phyloP scores from a whole-genome alignment of 805 yeast genomes.

The Groenewaldozyma salmanticensis region DNA sequence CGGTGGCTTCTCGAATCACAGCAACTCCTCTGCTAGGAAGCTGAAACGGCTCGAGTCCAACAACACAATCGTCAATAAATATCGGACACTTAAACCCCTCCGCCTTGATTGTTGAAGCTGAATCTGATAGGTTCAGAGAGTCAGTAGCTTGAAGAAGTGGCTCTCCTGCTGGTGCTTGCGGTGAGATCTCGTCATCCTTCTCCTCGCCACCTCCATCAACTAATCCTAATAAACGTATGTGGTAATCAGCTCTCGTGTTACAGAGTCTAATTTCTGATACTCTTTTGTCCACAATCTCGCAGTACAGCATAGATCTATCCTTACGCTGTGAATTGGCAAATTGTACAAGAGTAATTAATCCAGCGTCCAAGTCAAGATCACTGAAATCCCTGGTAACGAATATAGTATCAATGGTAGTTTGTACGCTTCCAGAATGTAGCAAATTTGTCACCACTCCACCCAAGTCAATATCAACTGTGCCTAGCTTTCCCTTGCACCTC shows the following conservation, averaged over 20 bases:
- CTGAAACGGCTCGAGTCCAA: constrained; percentile 58
- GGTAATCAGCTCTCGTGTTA: constrained; percentile 44
- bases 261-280: constrained; percentile 36
- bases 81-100: constrained; percentile 12
- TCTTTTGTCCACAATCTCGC: constrained; percentile 30
- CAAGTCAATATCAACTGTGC: constrained; percentile 8
- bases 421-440: neutral
- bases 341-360: constrained; percentile 11
- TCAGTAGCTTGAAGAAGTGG: constrained; percentile 3
- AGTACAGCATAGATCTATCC: constrained; percentile 33
- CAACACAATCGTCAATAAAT: constrained; percentile 39
- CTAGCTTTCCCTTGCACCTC: constrained; percentile 2
- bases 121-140: constrained; percentile 2
- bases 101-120: constrained; percentile 13
- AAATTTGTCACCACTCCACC: constrained; percentile 6
- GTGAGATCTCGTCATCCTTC: constrained; percentile 9
- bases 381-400: constrained; percentile 13
- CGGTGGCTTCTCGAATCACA: constrained; percentile 43
- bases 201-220: constrained; percentile 31
- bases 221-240: constrained; percentile 47
- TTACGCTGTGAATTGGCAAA: constrained; percentile 14
- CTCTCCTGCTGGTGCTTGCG: constrained; percentile 11
- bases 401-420: constrained; percentile 6
- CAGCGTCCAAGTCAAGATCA: constrained; percentile 9
- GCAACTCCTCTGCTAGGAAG: constrained; percentile 45